Conservation (phyloP, 2,329 filamentous ascomycete species). For the Bipolaris gigantea region DNA sequence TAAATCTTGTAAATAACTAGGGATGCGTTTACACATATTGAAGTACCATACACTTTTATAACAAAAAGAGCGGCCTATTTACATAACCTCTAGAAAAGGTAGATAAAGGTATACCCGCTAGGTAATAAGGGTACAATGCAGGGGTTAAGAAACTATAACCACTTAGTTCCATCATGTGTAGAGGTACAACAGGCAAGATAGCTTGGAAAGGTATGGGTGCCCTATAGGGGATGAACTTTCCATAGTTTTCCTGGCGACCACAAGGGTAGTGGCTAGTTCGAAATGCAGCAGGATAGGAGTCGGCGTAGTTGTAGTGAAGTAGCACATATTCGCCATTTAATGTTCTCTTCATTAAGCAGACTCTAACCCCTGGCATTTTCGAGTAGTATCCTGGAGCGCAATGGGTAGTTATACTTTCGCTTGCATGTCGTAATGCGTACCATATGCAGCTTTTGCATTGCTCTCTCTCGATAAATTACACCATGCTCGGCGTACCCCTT, state of each 20-base stretch:
- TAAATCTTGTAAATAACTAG: not conserved
- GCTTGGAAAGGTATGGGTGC: not conserved
- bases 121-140: not conserved
- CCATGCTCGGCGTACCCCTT: not conserved
- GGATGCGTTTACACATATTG: not conserved
- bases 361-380: not conserved
- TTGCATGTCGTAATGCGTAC: not conserved
- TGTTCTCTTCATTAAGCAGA: constrained; percentile 3
- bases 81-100: not conserved
- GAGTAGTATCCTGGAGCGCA: not conserved
- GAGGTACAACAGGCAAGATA: not conserved
- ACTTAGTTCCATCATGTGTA: not conserved
- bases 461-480: not conserved
- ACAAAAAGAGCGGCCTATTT: not conserved
- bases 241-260: not conserved
- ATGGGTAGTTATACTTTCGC: not conserved
- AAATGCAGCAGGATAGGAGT: not conserved
- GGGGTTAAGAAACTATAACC: not conserved
- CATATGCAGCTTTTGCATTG: not conserved
- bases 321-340: not conserved
- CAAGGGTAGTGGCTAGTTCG: not conserved
- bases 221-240: not conserved
- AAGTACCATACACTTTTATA: not conserved
- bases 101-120: not conserved
- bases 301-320: not conserved